phyloP scores from a whole-genome alignment of 176 grass and related monocot genomes.

The Ensete glaucum region DNA sequence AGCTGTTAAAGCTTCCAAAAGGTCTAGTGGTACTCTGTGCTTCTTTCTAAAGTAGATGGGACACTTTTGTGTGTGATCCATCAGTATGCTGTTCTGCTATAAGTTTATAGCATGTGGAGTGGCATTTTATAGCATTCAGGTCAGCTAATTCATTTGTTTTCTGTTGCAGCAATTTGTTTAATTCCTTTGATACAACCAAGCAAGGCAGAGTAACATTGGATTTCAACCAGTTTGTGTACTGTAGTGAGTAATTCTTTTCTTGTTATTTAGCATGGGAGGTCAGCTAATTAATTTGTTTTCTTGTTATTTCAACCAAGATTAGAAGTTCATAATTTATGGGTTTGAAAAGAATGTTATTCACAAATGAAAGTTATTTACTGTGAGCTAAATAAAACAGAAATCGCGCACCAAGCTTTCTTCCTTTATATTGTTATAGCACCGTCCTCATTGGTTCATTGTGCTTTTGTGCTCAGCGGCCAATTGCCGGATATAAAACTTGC shows the following conservation, averaged over 20 bases:
- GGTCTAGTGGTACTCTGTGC: too few species aligned
- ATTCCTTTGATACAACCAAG: conserved; percentile 68
- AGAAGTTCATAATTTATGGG: too few species aligned
- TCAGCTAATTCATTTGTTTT: not conserved
- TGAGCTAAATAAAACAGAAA: not conserved
- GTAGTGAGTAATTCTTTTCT: conserved; percentile 44
- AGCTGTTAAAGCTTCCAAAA: too few species aligned
- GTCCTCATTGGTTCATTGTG: not conserved
- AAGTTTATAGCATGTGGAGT: not conserved
- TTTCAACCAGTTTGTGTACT: conserved; percentile 88
- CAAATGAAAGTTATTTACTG: not conserved
- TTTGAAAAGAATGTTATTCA: too few species aligned
- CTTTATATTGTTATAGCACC: not conserved
- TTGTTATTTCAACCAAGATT: not conserved
- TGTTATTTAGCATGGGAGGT: not conserved
- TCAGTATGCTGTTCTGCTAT: too few species aligned
- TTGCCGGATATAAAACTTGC: conserved; percentile 53
- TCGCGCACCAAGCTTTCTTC: not conserved
- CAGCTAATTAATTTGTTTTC: not conserved
- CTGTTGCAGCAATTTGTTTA: conserved; percentile 56
- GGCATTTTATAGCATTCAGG: not conserved
- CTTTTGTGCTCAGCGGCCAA: conserved; percentile 43
- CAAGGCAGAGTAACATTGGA: conserved; percentile 74
- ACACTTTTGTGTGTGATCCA: too few species aligned
- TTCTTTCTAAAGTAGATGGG: too few species aligned